phyloP scores from a whole-genome alignment of 2,329 filamentous ascomycete genomes.

The Microsporum canis region DNA sequence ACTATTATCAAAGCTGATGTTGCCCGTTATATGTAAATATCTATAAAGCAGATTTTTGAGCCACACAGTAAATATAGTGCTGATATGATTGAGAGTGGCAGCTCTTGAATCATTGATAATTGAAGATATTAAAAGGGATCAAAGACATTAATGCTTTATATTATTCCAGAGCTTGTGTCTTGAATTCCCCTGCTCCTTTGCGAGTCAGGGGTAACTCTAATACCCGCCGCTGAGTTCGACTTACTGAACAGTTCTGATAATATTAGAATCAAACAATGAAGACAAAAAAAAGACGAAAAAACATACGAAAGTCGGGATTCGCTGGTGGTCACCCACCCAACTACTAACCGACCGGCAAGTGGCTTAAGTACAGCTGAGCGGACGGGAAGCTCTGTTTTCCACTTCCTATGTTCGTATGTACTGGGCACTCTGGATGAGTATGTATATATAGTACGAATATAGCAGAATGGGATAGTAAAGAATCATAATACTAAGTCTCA shows the following conservation, averaged over 20 bases:
- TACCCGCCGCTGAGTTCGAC: too few species aligned
- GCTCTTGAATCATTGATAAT: too few species aligned
- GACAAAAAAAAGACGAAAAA: not conserved
- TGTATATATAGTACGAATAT: not conserved
- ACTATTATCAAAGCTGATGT: slow-evolving; percentile 11
- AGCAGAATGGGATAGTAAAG: too few species aligned
- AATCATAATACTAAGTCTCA: too few species aligned
- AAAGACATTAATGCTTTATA: too few species aligned
- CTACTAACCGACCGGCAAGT: not conserved
- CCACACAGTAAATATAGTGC: not conserved
- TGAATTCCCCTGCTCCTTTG: too few species aligned
- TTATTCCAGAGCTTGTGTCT: too few species aligned
- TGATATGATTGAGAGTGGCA: too few species aligned
- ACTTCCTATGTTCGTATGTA: not conserved
- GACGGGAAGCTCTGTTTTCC: not conserved
- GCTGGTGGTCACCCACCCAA: not conserved
- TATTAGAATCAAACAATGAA: not conserved
- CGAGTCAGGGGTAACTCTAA: too few species aligned
- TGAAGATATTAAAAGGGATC: too few species aligned
- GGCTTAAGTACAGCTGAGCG: not conserved
- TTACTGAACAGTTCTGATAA: too few species aligned
- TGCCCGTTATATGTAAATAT: not conserved
- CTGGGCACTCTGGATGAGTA: not conserved
- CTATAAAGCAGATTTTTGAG: not conserved
- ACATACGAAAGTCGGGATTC: not conserved